Evolutionary conservation across 2,329 filamentous ascomycete genomes (phyloP), one percentile per base, ranked within the genome.

Genomic region (Fusarium armeniacum): DNA sequence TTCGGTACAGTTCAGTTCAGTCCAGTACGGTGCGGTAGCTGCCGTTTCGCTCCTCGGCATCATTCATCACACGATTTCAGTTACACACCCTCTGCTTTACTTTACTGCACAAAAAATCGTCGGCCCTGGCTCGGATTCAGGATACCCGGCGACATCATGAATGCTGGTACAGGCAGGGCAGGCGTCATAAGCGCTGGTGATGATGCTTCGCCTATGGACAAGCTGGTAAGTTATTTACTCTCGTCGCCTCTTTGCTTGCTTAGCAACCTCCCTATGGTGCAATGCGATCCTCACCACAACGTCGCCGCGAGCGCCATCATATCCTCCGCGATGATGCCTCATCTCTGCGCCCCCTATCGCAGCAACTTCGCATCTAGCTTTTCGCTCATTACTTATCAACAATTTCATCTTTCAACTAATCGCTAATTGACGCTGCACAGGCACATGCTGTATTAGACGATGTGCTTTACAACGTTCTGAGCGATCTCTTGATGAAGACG

Each of bases 381-480:
- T 15, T 36, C 22, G 38, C 41, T 45, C 38, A 46, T 32, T 40
- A 16, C 43, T 24, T 16, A 54, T 43, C 22, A 30, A 22, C 47
- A 49, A 50, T 60, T 58, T 11, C 26, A 51, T 41, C 44, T 51
- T 22, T 44, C 38, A 56, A 46, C 35, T 41, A 36, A 52, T 54
- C 35, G 59, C 73, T 75, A 64, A 75, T 57, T 53, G 56, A 54
- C 56, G 46, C 33, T 41, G n/a, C n/a, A 40, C 51, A 90, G 89
- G 83, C 89, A 69, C 85, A 89, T 76, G 82, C 86, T 24, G 87
- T 95, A 64, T 85, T 95, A 75, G 90, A 94, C 75, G 91, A 94
- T 76, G 81, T 91, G 58, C 83, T 95, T 66, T 89, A 91, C 82
- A 94, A 93, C 78, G 87, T 94, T 75, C 86, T 94, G 71, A 90